phyloP scores from a whole-genome alignment of 2,329 filamentous ascomycete genomes.

The Pyrenophora seminiperda region DNA sequence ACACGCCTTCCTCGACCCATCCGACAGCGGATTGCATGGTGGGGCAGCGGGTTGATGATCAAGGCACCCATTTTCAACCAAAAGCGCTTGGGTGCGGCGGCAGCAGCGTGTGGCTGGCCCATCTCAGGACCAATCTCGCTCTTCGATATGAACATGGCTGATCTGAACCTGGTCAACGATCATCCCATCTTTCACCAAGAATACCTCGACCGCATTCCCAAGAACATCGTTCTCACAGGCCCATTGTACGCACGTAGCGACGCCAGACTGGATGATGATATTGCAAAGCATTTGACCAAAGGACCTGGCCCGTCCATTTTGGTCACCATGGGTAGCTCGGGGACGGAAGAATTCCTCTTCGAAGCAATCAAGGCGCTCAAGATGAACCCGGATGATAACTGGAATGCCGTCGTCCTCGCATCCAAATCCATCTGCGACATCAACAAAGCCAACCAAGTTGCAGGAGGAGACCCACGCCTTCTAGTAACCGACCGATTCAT shows the following conservation, averaged over 20 bases:
- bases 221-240: constrained; percentile 40
- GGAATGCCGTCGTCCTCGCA: constrained; percentile 39
- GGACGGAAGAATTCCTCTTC: constrained; percentile 39
- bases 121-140: constrained; percentile 38
- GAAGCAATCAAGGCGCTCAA: constrained; percentile 40
- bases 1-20: constrained; percentile 38
- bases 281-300: constrained; percentile 32
- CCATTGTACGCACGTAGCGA: constrained; percentile 34
- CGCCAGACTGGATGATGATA: constrained; percentile 33
- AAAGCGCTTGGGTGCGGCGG: constrained; percentile 37
- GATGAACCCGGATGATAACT: constrained; percentile 31
- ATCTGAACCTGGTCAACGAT: constrained; percentile 43
- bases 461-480: constrained; percentile 32
- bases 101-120: constrained; percentile 36
- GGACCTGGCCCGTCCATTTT: constrained; percentile 33
- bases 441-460: constrained; percentile 30
- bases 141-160: constrained; percentile 45
- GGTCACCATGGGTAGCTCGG: constrained; percentile 41
- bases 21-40: constrained; percentile 35
- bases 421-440: constrained; percentile 42
- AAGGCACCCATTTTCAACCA: constrained; percentile 43
- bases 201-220: constrained; percentile 35
- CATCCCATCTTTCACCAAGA: constrained; percentile 41
- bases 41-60: constrained; percentile 34
- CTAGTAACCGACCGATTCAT: constrained; percentile 41